Base-by-base conservation (phyloP, 2,329 filamentous ascomycete genomes). In the Arthrocladium fulminans region DNA sequence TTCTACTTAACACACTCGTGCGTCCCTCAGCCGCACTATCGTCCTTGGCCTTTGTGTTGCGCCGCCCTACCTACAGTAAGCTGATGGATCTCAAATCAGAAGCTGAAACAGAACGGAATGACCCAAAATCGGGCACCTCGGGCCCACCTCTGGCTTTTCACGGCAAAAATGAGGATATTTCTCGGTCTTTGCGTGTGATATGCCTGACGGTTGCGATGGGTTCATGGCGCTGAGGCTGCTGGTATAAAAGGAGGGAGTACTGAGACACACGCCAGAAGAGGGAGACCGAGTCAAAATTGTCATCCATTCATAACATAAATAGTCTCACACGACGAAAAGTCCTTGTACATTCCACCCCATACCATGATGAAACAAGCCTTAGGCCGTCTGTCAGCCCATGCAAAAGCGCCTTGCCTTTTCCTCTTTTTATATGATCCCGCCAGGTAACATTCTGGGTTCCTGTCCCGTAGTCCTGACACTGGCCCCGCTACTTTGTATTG, bases 391-490 rank as follows among this genome's bases (percentile, higher is more conserved):
- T 8, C 32, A 6, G 5, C n/a, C n/a, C n/a, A n/a, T 35, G 32
- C 19, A 6, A 22, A 3, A 23, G 22, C 19, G 17, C 37, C 37
- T 20, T 40, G 9, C 37, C 23, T 4, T 27, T 5, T 9, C 7
- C 10, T 19, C 8, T 27, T 9, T 10, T 20, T 23, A 47, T 47
- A 47, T 47, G 12, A 47, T 47, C 22, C 44, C 44, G 3, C 44
- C 44, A 5, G 44, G 44, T 17, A 47, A 24, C 32, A 24, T 47
- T 34, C 44, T 38, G 7, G 23, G 23, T 17, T 38, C 44, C 32
- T 38, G 32, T 3, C 44, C 44, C 32, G 39, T 29, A 27, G 32
- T 47, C 44, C 44, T 17, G 10, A 47, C 25, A 39, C 44, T 47
- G 2, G 44, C 30, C 3, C 20, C 34, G 29, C 24, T 34, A 27